These are phyloP conservation scores for Penicillium glabrum DNA, from an alignment of 2,329 filamentous ascomycete species.

Conservation along the genomic window DNA sequence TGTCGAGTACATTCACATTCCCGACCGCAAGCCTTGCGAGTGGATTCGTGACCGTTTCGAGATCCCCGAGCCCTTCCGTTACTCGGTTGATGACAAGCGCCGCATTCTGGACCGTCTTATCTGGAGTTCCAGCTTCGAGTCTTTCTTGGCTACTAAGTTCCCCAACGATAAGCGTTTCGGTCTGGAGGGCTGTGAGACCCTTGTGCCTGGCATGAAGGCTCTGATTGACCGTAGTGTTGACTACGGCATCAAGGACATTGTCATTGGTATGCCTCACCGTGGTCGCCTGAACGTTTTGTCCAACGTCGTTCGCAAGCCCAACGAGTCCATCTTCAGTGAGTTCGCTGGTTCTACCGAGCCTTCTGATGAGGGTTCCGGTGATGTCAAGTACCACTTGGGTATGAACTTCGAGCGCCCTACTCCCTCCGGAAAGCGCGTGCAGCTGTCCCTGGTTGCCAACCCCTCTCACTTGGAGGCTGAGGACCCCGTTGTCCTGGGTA, in stretches of 20 bases:
- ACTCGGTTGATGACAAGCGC: slow-evolving; percentile 97
- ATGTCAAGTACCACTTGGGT: slow-evolving; percentile 98
- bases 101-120: slow-evolving; percentile 95
- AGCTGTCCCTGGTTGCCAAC: slow-evolving; percentile 96
- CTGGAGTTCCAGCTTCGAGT: slow-evolving; percentile 97
- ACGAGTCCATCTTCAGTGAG: slow-evolving; percentile 99
- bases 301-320: slow-evolving; percentile 98
- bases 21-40: slow-evolving; percentile 95
- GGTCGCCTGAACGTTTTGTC: slow-evolving; percentile 96
- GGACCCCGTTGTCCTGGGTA: slow-evolving; percentile 95
- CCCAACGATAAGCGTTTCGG: slow-evolving; percentile 99
- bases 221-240: slow-evolving; percentile 97
- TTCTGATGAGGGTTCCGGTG: slow-evolving; percentile 92
- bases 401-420: slow-evolving; percentile 99
- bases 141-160: slow-evolving; percentile 94
- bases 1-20: slow-evolving; percentile 98
- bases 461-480: slow-evolving; percentile 97
- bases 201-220: slow-evolving; percentile 99
- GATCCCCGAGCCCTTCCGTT: slow-evolving; percentile 92
- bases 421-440: slow-evolving; percentile 97
- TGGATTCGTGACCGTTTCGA: slow-evolving; percentile 96
- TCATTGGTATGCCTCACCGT: slow-evolving; percentile 99
- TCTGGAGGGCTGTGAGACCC: slow-evolving; percentile 92
- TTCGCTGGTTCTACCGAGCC: slow-evolving; percentile 86
- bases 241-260: slow-evolving; percentile 97